Conservation (phyloP, 2,329 filamentous ascomycete species). For the Didymella glomerata region DNA sequence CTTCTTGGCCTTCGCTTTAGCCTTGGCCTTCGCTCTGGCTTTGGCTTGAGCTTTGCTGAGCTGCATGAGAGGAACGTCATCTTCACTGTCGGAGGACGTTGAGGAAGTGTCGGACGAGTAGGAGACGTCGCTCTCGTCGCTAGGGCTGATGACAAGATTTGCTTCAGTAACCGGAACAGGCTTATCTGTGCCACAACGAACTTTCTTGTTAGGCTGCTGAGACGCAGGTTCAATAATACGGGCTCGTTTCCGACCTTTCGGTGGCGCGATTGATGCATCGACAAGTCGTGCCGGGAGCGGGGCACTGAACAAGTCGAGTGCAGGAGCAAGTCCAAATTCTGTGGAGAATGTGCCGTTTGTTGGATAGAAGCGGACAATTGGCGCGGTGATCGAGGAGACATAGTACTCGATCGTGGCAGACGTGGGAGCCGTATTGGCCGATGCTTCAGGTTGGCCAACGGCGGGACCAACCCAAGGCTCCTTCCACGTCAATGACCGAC, state of each 20-base stretch:
- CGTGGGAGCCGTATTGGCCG: neutral
- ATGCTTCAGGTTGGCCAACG: neutral
- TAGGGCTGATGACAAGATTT: slow-evolving; percentile 5
- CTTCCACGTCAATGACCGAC: neutral
- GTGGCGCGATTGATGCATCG: neutral
- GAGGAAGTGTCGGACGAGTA: slow-evolving; percentile 8
- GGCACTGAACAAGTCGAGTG: slow-evolving; percentile 18
- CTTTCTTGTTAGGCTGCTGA: slow-evolving; percentile 26
- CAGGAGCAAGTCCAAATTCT: slow-evolving; percentile 31
- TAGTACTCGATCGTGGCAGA: neutral
- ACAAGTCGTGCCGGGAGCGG: neutral
- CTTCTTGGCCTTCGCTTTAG: slow-evolving; percentile 7
- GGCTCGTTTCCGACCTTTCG: slow-evolving; percentile 33
- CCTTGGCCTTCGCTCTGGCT: slow-evolving; percentile 3
- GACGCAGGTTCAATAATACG: slow-evolving; percentile 25
- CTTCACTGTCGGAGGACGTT: slow-evolving; percentile 23
- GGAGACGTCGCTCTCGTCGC: slow-evolving; percentile 22
- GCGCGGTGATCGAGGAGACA: slow-evolving; percentile 27
- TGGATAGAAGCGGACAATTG: slow-evolving; percentile 47
- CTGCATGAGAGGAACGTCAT: slow-evolving; percentile 17
- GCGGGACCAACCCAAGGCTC: slow-evolving; percentile 3
- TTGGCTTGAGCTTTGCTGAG: slow-evolving; percentile 3
- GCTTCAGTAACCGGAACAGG: neutral
- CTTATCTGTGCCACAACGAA: slow-evolving; percentile 2
- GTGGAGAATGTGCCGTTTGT: slow-evolving; percentile 58